Conservation (phyloP, 2,329 filamentous ascomycete genomes). For the Penicillium decumbens region DNA sequence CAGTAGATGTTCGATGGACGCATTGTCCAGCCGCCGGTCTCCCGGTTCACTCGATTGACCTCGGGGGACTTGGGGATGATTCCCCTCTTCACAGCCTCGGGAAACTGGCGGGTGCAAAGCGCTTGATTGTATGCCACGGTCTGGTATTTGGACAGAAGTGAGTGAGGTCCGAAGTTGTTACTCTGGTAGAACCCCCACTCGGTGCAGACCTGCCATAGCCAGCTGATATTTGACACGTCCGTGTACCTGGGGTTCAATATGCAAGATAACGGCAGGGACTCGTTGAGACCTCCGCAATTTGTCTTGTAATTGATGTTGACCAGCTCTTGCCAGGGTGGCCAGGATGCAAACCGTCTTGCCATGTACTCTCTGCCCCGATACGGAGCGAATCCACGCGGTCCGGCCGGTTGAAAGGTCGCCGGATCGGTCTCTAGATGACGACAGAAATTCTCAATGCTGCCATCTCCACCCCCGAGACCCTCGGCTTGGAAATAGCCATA, state of each 20-base stretch:
- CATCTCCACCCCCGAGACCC: slow-evolving; percentile 38
- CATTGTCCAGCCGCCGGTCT: slow-evolving; percentile 50
- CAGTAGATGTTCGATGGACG: slow-evolving; percentile 52
- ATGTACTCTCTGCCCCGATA: slow-evolving; percentile 40
- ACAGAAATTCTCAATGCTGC: slow-evolving; percentile 43
- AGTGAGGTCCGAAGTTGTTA: slow-evolving; percentile 46
- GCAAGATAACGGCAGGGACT: slow-evolving; percentile 30
- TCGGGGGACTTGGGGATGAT: slow-evolving; percentile 43
- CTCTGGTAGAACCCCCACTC: slow-evolving; percentile 51
- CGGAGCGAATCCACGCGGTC: slow-evolving; percentile 41
- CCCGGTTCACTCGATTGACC: slow-evolving; percentile 38
- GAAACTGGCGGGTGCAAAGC: slow-evolving; percentile 49
- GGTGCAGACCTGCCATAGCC: slow-evolving; percentile 52
- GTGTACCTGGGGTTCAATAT: slow-evolving; percentile 33
- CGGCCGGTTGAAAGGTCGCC: slow-evolving; percentile 32
- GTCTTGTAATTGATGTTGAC: slow-evolving; percentile 41
- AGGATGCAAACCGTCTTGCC: slow-evolving; percentile 42
- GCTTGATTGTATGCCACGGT: slow-evolving; percentile 43
- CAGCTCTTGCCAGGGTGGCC: slow-evolving; percentile 33
- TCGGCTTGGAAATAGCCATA: slow-evolving; percentile 45
- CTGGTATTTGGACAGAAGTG: slow-evolving; percentile 47
- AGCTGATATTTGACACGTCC: slow-evolving; percentile 41
- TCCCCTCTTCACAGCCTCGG: slow-evolving; percentile 36
- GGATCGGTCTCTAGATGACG: slow-evolving; percentile 46
- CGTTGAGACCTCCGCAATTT: slow-evolving; percentile 37